Conservation (phyloP, 805 yeast species). For the Blastobotrys americana region DNA sequence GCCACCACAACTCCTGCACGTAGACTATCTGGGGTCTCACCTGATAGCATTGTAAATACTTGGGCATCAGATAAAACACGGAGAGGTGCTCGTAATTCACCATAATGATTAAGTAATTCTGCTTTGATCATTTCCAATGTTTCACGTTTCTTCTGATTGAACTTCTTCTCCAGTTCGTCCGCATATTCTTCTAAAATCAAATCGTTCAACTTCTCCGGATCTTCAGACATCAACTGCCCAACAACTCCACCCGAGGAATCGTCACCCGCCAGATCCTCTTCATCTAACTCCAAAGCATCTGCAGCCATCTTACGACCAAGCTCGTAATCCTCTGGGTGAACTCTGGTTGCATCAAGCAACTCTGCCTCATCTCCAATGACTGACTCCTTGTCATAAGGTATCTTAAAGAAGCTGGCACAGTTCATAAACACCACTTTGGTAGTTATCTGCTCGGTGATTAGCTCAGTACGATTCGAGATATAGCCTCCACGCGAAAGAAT, state of each 20-base stretch:
- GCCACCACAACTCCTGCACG: slow-evolving; percentile 67
- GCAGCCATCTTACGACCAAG: slow-evolving; percentile 96
- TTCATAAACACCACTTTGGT: slow-evolving; percentile 81
- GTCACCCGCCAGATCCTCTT: slow-evolving; percentile 76
- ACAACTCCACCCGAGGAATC: slow-evolving; percentile 81
- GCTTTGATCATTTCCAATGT: slow-evolving; percentile 77
- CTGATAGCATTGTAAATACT: slow-evolving; percentile 82
- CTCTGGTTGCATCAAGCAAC: slow-evolving; percentile 85
- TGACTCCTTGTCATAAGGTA: slow-evolving; percentile 59
- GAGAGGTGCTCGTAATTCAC: slow-evolving; percentile 73
- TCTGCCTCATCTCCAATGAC: slow-evolving; percentile 52
- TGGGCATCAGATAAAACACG: slow-evolving; percentile 58
- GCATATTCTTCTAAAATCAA: slow-evolving; percentile 88
- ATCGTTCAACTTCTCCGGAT: slow-evolving; percentile 75
- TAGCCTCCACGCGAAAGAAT: slow-evolving; percentile 64
- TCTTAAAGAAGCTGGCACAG: slow-evolving; percentile 81
- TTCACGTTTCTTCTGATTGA: slow-evolving; percentile 58
- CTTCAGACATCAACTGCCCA: slow-evolving; percentile 43
- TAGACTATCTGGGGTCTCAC: slow-evolving; percentile 69
- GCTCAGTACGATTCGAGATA: slow-evolving; percentile 62
- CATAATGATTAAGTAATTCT: slow-evolving; percentile 82
- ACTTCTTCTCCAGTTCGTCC: slow-evolving; percentile 65
- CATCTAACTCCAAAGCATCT: slow-evolving; percentile 93
- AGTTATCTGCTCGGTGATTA: slow-evolving; percentile 72
- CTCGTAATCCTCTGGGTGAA: slow-evolving; percentile 96